Evolutionary conservation across 805 yeast species (phyloP).

Genomic region (Monosporozyma unispora): DNA sequence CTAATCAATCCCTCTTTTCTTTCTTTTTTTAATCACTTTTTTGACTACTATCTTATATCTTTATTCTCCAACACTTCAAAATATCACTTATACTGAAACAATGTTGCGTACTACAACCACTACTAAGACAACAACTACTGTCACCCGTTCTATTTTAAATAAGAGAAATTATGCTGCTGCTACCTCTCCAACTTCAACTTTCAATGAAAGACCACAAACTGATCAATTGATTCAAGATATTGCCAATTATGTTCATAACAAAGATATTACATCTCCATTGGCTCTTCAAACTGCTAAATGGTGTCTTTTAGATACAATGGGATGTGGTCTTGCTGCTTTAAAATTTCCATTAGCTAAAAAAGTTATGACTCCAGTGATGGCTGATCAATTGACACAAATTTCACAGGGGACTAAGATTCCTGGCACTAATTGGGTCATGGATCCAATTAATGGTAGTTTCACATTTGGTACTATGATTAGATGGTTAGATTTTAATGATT

Average conservation of each 20-base stretch:
- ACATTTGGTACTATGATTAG: conserved; percentile 48
- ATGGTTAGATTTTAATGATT: conserved; percentile 55
- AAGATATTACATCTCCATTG: conserved; percentile 35
- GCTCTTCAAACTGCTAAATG: conserved; percentile 48
- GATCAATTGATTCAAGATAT: conserved; percentile 43
- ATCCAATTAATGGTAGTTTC: conserved; percentile 53
- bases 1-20: neutral
- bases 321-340: conserved; percentile 53
- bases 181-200: neutral
- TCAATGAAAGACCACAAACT: conserved; percentile 42
- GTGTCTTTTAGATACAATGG: conserved; percentile 48
- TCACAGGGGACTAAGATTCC: conserved; percentile 48
- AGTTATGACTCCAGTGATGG: conserved; percentile 43
- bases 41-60: no score
- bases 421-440: conserved; percentile 43
- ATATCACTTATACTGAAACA: neutral
- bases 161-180: neutral
- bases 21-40: neutral
- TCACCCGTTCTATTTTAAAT: neutral
- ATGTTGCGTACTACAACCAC: neutral
- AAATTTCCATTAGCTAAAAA: conserved; percentile 41
- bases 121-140: neutral
- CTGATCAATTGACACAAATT: conserved; percentile 38
- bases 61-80: neutral
- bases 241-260: conserved; percentile 42